Conservation (phyloP, 2,329 filamentous ascomycete species). For the Fusarium nisikadoi region DNA sequence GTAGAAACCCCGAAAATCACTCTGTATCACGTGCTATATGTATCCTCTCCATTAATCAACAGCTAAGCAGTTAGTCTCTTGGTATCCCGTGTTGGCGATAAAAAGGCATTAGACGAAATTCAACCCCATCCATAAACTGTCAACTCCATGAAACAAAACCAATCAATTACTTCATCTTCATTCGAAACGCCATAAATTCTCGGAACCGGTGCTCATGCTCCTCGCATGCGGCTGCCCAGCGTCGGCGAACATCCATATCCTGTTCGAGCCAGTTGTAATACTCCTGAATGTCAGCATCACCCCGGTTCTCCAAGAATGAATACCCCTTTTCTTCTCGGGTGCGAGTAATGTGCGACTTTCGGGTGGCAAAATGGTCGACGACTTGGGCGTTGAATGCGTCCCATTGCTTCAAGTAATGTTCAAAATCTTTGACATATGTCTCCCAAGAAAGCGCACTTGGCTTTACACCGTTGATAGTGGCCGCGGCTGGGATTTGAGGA, state of each 20-base stretch:
- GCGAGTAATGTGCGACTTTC: slow-evolving; percentile 57
- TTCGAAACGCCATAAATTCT: slow-evolving; percentile 64
- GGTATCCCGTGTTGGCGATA: slow-evolving; percentile 17
- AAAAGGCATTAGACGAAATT: slow-evolving; percentile 15
- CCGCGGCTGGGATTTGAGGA: slow-evolving; percentile 58
- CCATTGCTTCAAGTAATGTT: slow-evolving; percentile 63
- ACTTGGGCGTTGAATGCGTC: slow-evolving; percentile 62
- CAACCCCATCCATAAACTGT: slow-evolving; percentile 12
- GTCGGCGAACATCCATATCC: slow-evolving; percentile 70
- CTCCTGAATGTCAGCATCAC: slow-evolving; percentile 61
- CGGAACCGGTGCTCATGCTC: slow-evolving; percentile 69
- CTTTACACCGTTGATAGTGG: slow-evolving; percentile 56
- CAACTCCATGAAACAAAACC: slow-evolving; percentile 18
- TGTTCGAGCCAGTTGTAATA: slow-evolving; percentile 72
- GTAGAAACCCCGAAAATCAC: slow-evolving; percentile 29
- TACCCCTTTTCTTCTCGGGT: slow-evolving; percentile 56
- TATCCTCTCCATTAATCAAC: slow-evolving; percentile 1
- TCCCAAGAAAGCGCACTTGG: slow-evolving; percentile 58
- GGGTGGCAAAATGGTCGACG: slow-evolving; percentile 65
- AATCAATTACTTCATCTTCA: slow-evolving; percentile 54
- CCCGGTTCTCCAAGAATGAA: slow-evolving; percentile 56
- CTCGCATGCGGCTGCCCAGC: slow-evolving; percentile 69
- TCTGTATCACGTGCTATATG: not conserved
- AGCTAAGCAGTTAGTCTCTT: slow-evolving; percentile 1
- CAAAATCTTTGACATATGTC: slow-evolving; percentile 65